phyloP scores from a whole-genome alignment of 306 rosid genomes.

The Echinosophora koreensis region DNA sequence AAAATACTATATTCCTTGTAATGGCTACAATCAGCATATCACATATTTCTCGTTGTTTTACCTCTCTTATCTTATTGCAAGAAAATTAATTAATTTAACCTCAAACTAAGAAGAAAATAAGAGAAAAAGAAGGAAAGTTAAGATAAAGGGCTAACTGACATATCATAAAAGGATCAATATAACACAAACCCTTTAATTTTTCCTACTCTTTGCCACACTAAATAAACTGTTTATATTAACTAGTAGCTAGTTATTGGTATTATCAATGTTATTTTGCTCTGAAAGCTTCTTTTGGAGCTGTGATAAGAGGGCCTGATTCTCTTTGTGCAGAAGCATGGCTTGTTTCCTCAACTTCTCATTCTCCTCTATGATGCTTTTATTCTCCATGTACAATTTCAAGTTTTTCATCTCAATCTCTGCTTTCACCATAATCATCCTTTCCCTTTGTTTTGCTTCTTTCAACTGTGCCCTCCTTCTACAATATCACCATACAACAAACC shows the following conservation, averaged over 20 bases:
- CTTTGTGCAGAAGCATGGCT: constrained; percentile 82
- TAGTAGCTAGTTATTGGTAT: constrained; percentile 37
- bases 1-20: constrained; percentile 40
- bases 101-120: constrained; percentile 24
- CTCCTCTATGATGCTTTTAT: constrained; percentile 76
- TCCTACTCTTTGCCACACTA: constrained; percentile 32
- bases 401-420: constrained; percentile 80
- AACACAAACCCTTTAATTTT: constrained; percentile 40
- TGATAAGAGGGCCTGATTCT: constrained; percentile 74
- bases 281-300: constrained; percentile 70
- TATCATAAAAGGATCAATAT: constrained; percentile 34
- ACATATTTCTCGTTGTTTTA: constrained; percentile 41
- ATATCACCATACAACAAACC: constrained; percentile 23
- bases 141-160: constrained; percentile 47
- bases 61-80: constrained; percentile 47
- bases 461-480: constrained; percentile 61
- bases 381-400: constrained; percentile 78
- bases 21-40: constrained; percentile 50
- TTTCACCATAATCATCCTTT: constrained; percentile 48
- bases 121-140: constrained; percentile 8
- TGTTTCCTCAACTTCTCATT: constrained; percentile 81
- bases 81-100: constrained; percentile 46
- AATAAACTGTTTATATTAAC: constrained; percentile 37
- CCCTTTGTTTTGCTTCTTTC: constrained; percentile 55
- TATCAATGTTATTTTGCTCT: constrained; percentile 40